phyloP scores from a whole-genome alignment of 164 flowering plant genomes.

The Nelumbo lutea region DNA sequence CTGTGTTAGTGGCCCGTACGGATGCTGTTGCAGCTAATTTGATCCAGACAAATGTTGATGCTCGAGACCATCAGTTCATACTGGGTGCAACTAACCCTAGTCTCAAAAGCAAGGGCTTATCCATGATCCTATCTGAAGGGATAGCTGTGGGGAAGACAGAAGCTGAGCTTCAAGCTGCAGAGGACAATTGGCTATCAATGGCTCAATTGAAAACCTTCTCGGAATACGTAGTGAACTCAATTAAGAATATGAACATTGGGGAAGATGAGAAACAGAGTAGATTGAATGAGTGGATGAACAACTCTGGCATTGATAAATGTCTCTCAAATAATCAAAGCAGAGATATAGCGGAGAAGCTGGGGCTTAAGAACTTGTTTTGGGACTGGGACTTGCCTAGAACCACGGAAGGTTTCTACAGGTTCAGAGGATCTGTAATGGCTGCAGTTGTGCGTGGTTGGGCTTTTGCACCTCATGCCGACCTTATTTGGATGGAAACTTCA shows the following conservation, averaged over 20 bases:
- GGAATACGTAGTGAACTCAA: conserved; percentile 56
- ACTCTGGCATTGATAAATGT: conserved; percentile 50
- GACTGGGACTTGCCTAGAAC: conserved; percentile 94
- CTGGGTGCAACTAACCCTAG: conserved; percentile 71
- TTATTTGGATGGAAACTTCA: not conserved
- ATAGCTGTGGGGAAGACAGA: conserved; percentile 69
- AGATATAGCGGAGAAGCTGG: conserved; percentile 65
- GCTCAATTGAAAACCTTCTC: conserved; percentile 77
- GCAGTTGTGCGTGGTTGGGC: conserved; percentile 62
- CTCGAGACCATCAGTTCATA: conserved; percentile 87
- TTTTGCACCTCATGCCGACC: conserved; percentile 33
- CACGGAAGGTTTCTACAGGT: conserved; percentile 63
- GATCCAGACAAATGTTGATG: conserved; percentile 78
- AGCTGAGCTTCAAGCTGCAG: conserved; percentile 65
- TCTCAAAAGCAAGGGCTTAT: conserved; percentile 52
- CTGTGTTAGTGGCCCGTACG: conserved; percentile 77
- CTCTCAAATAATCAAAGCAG: conserved; percentile 57
- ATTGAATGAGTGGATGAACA: conserved; percentile 58
- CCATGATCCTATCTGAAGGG: conserved; percentile 49
- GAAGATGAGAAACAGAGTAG: conserved; percentile 60
- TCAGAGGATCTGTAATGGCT: not conserved
- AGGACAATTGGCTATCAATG: conserved; percentile 68
- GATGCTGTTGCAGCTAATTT: conserved; percentile 82
- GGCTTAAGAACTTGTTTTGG: conserved; percentile 66
- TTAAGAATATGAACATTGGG: conserved; percentile 38